Percentiles rank a stretch among this genome's conserved stretches.
Conservation (phyloP, 208 protist species). For the Wallacemonas sp. region DNA sequence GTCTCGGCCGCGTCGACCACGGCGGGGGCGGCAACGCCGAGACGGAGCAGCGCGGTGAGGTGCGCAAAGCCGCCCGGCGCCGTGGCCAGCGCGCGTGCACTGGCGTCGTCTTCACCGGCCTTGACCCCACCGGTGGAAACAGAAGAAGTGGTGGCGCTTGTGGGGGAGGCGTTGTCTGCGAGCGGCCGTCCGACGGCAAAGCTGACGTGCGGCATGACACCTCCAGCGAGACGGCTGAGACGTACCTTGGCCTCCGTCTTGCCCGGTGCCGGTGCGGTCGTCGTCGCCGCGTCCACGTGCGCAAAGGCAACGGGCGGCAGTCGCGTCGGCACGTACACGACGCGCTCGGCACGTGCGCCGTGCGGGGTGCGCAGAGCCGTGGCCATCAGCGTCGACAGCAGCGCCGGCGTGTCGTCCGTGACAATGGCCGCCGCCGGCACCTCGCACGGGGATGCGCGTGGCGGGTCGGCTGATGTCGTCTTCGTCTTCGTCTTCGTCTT, state of each 20-base stretch:
- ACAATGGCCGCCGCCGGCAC: no score
- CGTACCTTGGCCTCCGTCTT: neutral
- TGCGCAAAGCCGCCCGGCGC: conserved; percentile 1
- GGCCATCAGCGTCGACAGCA: no score
- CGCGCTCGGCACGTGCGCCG: neutral
- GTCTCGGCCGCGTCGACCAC: no score
- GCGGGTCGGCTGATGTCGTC: neutral
- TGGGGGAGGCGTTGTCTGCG: neutral
- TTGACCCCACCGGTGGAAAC: no score
- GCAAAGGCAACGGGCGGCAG: conserved; percentile 26
- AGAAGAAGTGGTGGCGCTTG: no score
- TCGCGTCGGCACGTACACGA: conserved; percentile 28
- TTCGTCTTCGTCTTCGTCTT: neutral
- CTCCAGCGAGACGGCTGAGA: conserved; percentile 53
- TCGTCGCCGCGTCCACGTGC: neutral
- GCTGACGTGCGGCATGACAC: conserved; percentile 52
- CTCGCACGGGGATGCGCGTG: no score
- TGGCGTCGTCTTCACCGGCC: no score
- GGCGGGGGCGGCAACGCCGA: no score
- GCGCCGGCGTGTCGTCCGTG: no score
- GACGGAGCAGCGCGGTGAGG: neutral
- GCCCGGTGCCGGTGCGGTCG: no score
- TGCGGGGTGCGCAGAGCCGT: no score
- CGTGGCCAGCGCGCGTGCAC: no score
- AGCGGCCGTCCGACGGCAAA: conserved; percentile 67